Base-by-base conservation (phyloP, 495 filamentous ascomycete genomes). In the Staphylotrichum tortipilum region DNA sequence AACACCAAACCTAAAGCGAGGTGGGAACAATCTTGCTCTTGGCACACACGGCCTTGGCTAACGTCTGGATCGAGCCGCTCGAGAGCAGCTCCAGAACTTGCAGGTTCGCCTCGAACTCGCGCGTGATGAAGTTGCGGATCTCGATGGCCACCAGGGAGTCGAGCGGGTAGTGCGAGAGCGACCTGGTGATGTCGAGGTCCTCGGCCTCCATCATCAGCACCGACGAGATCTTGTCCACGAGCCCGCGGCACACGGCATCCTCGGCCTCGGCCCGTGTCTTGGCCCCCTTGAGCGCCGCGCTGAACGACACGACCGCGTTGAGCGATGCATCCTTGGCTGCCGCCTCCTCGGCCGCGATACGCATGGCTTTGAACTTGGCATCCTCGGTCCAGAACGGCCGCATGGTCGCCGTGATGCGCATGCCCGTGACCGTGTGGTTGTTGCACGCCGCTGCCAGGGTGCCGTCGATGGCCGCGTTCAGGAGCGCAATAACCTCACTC, bases 71-170 rank as follows among this genome's bases (percentile, higher is more conserved):
- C 10, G 63, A 68, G 9, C 73, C 73, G 49, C 72, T 75, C 22
- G 67, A 69, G 35, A 75, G 56, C 33, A 78, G 59, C 53, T 79
- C 75, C 51, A 78, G 60, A 5, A 79, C 75, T 49, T 78, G 71
- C 48, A 81, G 55, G 53, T 78, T 78, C 1, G 70, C 73, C 58
- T 77, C 66, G 44, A 75, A 73, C 51, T 69, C 67, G 39, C 64
- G 61, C 10, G 66, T 73, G 45, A 79, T 69, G 53, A 71, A 78
- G 44, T 71, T 73, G 29, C 75, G 65, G 52, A 78, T 73, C 61
- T 81, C 77, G 45, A 71, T 72, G 1, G 71, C 75, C 34, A 79
- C 64, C 42, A 79, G 69, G 34, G 69, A 74, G 56, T 81, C 75
- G 15, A 81, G 63, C 15, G 71, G 73, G 60, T 75, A 81, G 36